phyloP scores from a whole-genome alignment of 192 early-diverging fungal species.

The Linnemannia schmuckeri region DNA sequence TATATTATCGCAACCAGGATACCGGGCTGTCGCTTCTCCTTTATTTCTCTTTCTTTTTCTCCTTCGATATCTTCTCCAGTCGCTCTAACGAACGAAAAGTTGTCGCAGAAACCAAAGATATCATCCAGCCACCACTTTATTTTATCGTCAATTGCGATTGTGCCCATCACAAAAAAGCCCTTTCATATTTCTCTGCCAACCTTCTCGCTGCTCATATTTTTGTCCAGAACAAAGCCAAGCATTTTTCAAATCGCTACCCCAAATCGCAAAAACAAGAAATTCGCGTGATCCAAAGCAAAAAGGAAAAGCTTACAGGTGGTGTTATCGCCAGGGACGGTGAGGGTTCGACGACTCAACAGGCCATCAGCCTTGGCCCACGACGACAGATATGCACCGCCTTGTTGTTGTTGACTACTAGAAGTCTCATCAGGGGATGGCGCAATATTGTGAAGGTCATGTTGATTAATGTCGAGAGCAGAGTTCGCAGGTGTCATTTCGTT shows the following conservation, averaged over 20 bases:
- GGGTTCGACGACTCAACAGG: conserved; percentile 9
- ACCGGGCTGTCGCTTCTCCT: not conserved
- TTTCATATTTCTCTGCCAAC: not conserved
- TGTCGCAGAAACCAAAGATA: too few relatives aligned
- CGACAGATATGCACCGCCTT: not conserved
- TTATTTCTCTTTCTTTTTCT: not conserved
- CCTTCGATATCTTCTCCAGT: not conserved
- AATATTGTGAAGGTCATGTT: not conserved
- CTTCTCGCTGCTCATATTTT: not conserved
- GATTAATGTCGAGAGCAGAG: not conserved
- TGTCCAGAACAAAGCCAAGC: not conserved
- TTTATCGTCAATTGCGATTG: not conserved
- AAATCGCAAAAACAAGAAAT: conserved; percentile 5
- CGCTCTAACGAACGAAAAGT: not conserved
- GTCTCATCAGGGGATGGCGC: not conserved
- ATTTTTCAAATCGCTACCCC: not conserved
- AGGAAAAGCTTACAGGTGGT: not conserved
- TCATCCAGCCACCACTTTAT: not conserved
- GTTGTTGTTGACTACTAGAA: not conserved
- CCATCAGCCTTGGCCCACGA: conserved; percentile 17
- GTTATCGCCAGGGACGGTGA: conserved; percentile 10
- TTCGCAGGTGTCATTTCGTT: not conserved
- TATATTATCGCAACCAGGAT: not conserved
- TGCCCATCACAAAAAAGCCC: not conserved
- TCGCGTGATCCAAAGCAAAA: not conserved